Percentiles rank a stretch among this genome's conserved stretches.
Evolutionary conservation across 225 moss, liverwort and hornwort species (phyloP).

Genomic region (Pseudoscleropodium purum): DNA sequence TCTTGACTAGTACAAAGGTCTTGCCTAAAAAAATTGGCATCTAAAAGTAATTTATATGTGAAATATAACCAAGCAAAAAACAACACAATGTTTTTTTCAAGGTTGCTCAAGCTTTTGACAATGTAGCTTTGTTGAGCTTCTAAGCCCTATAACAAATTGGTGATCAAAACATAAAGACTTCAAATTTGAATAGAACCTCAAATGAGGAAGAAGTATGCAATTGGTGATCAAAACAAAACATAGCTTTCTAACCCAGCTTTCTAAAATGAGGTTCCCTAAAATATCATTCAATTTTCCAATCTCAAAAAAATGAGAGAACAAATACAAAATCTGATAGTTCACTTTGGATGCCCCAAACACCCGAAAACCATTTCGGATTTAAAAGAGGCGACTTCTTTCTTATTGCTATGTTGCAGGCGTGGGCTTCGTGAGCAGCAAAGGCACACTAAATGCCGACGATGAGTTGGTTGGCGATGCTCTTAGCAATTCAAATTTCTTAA

Average conservation of each 20-base stretch:
- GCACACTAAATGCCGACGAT: neutral
- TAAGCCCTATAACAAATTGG: too few relatives aligned
- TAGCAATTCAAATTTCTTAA: neutral
- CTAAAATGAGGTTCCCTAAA: neutral
- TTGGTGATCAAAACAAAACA: neutral
- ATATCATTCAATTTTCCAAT: neutral
- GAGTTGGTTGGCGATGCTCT: neutral
- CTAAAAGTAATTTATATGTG: neutral
- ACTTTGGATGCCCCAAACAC: neutral
- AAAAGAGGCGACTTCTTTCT: neutral
- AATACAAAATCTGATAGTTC: neutral
- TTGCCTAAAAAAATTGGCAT: neutral
- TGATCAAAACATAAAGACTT: neutral
- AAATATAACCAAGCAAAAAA: neutral
- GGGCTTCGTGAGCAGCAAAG: neutral
- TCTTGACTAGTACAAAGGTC: neutral
- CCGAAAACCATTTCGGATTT: neutral
- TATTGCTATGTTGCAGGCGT: neutral
- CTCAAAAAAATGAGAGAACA: neutral
- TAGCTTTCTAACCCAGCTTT: too few relatives aligned
- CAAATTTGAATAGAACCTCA: neutral
- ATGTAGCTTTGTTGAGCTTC: neutral
- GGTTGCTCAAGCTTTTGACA: too few relatives aligned
- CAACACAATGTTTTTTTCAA: neutral
- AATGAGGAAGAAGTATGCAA: neutral